A percentile compares a stretch with the other conserved stretches of the same genome.
Conservation (phyloP, 1,284 basidiomycete genomes). For the Singerocomus rubriflavus region DNA sequence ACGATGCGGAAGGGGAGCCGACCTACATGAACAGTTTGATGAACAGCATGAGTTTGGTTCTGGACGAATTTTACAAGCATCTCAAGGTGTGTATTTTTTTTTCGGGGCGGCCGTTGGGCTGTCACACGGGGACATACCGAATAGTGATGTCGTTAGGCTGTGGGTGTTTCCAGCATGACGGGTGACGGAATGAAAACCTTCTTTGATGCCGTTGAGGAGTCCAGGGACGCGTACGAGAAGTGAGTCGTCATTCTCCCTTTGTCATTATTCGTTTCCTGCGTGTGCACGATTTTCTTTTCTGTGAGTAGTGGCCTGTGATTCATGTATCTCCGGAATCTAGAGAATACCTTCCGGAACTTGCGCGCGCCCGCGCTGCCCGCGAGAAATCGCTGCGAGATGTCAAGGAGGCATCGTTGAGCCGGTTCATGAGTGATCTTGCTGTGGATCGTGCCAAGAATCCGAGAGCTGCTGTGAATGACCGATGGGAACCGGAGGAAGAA, state of each 20-base stretch:
- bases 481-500: constrained; percentile 58
- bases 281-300: background rate
- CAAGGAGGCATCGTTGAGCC: constrained; percentile 77
- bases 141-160: constrained; percentile 54
- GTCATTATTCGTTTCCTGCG: background rate
- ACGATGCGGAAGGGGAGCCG: constrained; percentile 84
- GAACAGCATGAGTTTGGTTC: constrained; percentile 98
- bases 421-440: constrained; percentile 84
- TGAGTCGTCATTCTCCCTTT: constrained; percentile 36
- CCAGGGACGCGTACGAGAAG: constrained; percentile 86
- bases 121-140: background rate
- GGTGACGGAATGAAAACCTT: constrained; percentile 92
- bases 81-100: constrained; percentile 59
- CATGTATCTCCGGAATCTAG: constrained; percentile 38
- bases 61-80: constrained; percentile 99
- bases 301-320: constrained; percentile 8
- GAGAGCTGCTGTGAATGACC: constrained; percentile 48
- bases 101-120: background rate
- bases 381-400: constrained; percentile 65
- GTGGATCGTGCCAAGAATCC: constrained; percentile 65
- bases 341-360: constrained; percentile 90
- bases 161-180: constrained; percentile 95
- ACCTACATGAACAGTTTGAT: constrained; percentile 99
- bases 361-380: constrained; percentile 58
- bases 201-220: constrained; percentile 86